Conservation (phyloP, 257 asterid species). For the Linaria vulgaris region DNA sequence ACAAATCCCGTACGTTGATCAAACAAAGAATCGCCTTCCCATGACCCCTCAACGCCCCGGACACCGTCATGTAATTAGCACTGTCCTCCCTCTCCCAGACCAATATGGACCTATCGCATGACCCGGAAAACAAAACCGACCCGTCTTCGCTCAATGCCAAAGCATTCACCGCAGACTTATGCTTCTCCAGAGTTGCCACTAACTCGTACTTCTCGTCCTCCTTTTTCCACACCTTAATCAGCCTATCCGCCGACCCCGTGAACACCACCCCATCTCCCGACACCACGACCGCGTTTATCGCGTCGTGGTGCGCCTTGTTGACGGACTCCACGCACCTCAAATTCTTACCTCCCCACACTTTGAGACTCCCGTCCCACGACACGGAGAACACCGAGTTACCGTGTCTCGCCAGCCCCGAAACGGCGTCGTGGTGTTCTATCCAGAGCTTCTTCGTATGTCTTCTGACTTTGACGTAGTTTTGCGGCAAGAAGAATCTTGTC, state of each 20-base stretch:
- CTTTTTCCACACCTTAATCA: slow-evolving; percentile 69
- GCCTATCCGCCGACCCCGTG: slow-evolving; percentile 79
- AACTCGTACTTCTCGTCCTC: slow-evolving; percentile 40
- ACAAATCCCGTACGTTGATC: slow-evolving; percentile 49
- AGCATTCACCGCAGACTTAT: slow-evolving; percentile 81
- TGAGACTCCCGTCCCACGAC: slow-evolving; percentile 78
- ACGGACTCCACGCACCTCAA: slow-evolving; percentile 55
- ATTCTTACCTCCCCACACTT: slow-evolving; percentile 50
- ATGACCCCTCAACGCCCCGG: slow-evolving; percentile 84
- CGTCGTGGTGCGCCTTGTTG: slow-evolving; percentile 77
- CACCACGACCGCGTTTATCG: slow-evolving; percentile 62
- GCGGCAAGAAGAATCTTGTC: slow-evolving; percentile 45
- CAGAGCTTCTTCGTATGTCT: slow-evolving; percentile 66
- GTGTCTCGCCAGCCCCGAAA: slow-evolving; percentile 51
- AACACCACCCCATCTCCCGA: slow-evolving; percentile 50
- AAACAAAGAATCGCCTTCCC: slow-evolving; percentile 61
- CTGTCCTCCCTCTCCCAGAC: slow-evolving; percentile 95
- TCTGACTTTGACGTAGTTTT: slow-evolving; percentile 53
- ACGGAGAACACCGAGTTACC: slow-evolving; percentile 37
- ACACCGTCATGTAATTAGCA: slow-evolving; percentile 73
- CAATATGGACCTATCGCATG: slow-evolving; percentile 78
- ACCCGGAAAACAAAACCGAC: slow-evolving; percentile 74
- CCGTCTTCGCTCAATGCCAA: slow-evolving; percentile 56
- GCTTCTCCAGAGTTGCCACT: slow-evolving; percentile 66
- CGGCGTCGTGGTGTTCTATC: slow-evolving; percentile 77